These are phyloP conservation scores for Pluteus cervinus DNA, from an alignment of 768 basidiomycete genomes.

Conservation along the genomic window DNA sequence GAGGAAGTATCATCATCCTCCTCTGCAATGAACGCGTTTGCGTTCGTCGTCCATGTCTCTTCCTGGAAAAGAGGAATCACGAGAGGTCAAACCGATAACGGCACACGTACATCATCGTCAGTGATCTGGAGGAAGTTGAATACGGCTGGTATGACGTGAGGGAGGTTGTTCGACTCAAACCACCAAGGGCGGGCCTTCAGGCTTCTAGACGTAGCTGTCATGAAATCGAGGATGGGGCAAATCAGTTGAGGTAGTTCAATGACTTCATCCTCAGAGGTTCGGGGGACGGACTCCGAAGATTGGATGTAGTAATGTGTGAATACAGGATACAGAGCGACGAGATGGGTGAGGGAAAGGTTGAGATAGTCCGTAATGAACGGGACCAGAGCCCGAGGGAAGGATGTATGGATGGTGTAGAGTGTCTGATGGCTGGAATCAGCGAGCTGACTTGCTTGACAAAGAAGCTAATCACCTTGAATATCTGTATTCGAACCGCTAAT, in stretches of 20 bases:
- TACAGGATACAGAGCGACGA: constrained; percentile 50
- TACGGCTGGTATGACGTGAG: constrained; percentile 44
- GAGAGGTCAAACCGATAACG: background rate
- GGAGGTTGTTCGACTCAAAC: constrained; percentile 47
- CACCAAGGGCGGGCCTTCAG: constrained; percentile 63
- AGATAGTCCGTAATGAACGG: constrained; percentile 60
- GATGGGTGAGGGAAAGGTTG: constrained; percentile 49
- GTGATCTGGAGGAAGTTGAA: constrained; percentile 85
- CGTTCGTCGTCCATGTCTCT: constrained; percentile 83
- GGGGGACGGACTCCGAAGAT: constrained; percentile 47
- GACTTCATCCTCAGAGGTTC: constrained; percentile 67
- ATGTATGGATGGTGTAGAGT: constrained; percentile 70
- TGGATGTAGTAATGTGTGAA: constrained; percentile 61
- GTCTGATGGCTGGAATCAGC: constrained; percentile 40
- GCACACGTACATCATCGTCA: constrained; percentile 66
- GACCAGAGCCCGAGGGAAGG: constrained; percentile 72
- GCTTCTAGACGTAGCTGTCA: constrained; percentile 58
- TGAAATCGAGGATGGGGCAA: constrained; percentile 76
- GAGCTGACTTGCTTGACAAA: background rate
- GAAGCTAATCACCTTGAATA: constrained; percentile 62
- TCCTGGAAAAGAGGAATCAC: constrained; percentile 44
- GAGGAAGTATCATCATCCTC: constrained; percentile 87
- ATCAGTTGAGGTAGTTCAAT: constrained; percentile 75
- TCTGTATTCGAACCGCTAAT: constrained; percentile 70
- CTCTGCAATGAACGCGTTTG: constrained; percentile 90